Conservation (phyloP, 257 asterid species). For the Cruciata laevipes region DNA sequence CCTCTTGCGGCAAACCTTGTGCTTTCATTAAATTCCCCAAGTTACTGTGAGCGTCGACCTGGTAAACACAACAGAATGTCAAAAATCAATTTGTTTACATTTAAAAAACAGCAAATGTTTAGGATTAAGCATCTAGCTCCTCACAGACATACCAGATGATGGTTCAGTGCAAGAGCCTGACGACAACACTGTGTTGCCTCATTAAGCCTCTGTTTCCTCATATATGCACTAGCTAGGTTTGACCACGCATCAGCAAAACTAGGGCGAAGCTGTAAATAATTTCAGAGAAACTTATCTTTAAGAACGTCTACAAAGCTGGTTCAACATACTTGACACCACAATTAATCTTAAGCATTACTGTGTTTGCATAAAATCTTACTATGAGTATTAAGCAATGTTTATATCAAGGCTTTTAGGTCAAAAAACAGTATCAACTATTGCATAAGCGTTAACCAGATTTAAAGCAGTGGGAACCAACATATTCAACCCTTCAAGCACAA, state of each 20-base stretch:
- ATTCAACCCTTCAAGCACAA: too few species aligned
- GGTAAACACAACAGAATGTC: slow-evolving; percentile 18
- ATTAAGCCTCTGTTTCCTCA: slow-evolving; percentile 82
- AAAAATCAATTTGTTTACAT: slow-evolving; percentile 8
- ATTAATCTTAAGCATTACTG: too few species aligned
- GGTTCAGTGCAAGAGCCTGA: slow-evolving; percentile 92
- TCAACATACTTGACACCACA: neutral
- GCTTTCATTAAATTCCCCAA: slow-evolving; percentile 99
- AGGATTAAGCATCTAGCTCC: neutral
- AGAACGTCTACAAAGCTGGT: neutral
- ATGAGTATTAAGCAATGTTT: neutral
- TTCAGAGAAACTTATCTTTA: slow-evolving; percentile 8
- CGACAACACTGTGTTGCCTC: slow-evolving; percentile 99
- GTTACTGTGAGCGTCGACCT: slow-evolving; percentile 99
- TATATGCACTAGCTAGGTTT: slow-evolving; percentile 95
- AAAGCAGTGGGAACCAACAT: neutral
- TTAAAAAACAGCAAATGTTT: neutral
- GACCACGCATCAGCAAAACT: slow-evolving; percentile 99
- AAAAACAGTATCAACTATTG: neutral
- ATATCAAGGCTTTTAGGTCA: neutral
- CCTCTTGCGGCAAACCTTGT: slow-evolving; percentile 93
- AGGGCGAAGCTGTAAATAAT: slow-evolving; percentile 81
- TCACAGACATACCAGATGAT: slow-evolving; percentile 55
- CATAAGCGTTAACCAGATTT: neutral
- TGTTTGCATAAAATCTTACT: neutral